A percentile compares a stretch with the other conserved stretches of the same genome.
Conservation (phyloP, 1,139 yeast genomes). For the Yamadazyma conglobata region DNA sequence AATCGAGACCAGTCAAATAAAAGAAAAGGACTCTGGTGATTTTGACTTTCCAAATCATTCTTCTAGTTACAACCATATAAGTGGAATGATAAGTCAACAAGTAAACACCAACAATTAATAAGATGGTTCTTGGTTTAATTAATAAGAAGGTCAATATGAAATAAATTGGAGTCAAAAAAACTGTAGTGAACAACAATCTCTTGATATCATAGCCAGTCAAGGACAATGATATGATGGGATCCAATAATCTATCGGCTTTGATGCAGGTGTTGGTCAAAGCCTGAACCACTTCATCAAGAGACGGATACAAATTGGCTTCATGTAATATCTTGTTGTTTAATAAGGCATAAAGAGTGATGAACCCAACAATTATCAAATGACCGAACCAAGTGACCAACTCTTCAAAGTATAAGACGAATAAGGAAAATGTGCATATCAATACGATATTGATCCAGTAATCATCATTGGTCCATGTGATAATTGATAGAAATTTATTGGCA, state of each 20-base stretch:
- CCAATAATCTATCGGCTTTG: slow-evolving; percentile 70
- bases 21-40: slow-evolving; percentile 67
- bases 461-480: slow-evolving; percentile 89
- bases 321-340: slow-evolving; percentile 47
- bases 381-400: slow-evolving; percentile 72
- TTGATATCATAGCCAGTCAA: slow-evolving; percentile 76
- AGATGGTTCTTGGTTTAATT: slow-evolving; percentile 66
- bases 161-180: slow-evolving; percentile 81
- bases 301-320: slow-evolving; percentile 66
- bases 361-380: slow-evolving; percentile 68
- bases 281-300: slow-evolving; percentile 86
- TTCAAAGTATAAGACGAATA: slow-evolving; percentile 72
- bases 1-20: slow-evolving; percentile 84
- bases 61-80: slow-evolving; percentile 77
- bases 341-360: slow-evolving; percentile 63
- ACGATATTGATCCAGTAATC: slow-evolving; percentile 76
- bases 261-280: slow-evolving; percentile 72
- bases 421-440: slow-evolving; percentile 52
- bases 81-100: slow-evolving; percentile 82
- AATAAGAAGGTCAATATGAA: slow-evolving; percentile 64
- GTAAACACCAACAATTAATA: slow-evolving; percentile 59
- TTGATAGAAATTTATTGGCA: slow-evolving; percentile 63
- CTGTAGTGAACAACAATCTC: slow-evolving; percentile 75
- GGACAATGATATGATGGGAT: slow-evolving; percentile 71
- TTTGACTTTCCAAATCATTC: slow-evolving; percentile 79